A percentile compares a stretch with the other conserved stretches of the same genome.
phyloP scores from a whole-genome alignment of 768 basidiomycete species.

The Megacollybia marginata region DNA sequence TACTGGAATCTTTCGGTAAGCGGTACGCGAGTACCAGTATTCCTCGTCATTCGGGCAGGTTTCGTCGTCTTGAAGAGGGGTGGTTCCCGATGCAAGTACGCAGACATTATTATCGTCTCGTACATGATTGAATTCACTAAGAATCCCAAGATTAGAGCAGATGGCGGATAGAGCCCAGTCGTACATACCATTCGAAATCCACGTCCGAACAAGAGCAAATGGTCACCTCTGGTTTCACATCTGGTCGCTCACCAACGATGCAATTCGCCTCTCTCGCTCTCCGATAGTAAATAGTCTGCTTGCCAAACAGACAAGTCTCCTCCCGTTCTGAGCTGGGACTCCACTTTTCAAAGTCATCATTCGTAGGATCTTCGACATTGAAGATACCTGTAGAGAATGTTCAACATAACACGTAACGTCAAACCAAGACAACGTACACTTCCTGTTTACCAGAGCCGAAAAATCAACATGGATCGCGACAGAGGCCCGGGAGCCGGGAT shows the following conservation, averaged over 20 bases:
- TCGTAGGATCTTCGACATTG: slow-evolving; percentile 58
- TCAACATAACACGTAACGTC: slow-evolving; percentile 2
- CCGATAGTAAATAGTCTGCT: slow-evolving; percentile 91
- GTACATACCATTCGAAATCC: slow-evolving; percentile 91
- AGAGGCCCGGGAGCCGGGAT: slow-evolving; percentile 40
- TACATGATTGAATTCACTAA: slow-evolving; percentile 88
- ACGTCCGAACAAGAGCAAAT: slow-evolving; percentile 66
- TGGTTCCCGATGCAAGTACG: slow-evolving; percentile 65
- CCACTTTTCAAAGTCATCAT: slow-evolving; percentile 97
- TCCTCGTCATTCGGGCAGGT: slow-evolving; percentile 56
- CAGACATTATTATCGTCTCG: slow-evolving; percentile 67
- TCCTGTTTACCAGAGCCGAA: slow-evolving; percentile 57
- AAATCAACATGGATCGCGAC: slow-evolving; percentile 90
- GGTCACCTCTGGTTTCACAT: slow-evolving; percentile 44
- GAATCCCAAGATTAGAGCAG: too few relatives aligned
- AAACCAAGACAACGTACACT: slow-evolving; percentile 49
- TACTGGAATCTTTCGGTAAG: slow-evolving; percentile 85
- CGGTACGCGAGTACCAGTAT: slow-evolving; percentile 91
- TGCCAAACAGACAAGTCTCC: slow-evolving; percentile 87
- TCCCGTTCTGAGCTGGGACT: slow-evolving; percentile 86
- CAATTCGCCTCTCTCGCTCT: slow-evolving; percentile 76
- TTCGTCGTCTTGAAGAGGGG: slow-evolving; percentile 53
- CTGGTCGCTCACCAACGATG: slow-evolving; percentile 67
- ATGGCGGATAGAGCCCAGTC: too few relatives aligned
- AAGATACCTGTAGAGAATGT: slow-evolving; percentile 48